Evolutionary conservation across 75 land plant species (phyloP), one percentile per base, ranked within the genome.

Genomic region (Selaginella moellendorffii): DNA sequence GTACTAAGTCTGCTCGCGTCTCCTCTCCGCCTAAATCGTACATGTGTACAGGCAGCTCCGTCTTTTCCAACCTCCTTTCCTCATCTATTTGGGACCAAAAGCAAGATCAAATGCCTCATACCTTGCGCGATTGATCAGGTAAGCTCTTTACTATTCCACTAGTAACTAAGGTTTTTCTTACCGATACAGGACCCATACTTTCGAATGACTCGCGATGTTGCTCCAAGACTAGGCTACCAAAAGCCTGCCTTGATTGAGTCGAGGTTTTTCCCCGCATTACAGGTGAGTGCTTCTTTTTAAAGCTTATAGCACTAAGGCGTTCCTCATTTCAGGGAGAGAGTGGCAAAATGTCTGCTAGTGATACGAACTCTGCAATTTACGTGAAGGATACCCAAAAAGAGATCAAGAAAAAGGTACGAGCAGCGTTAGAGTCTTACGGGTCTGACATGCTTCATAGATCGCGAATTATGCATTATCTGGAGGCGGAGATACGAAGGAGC

Each of bases 101-200:
- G 77, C 19, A 59, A 88, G 70, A 79, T 81, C 1, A 81, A 83
- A 9, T 92, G 97, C 64, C 77, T 92, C 65, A 92, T 92, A 64
- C 97, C 97, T 27, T 92, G 97, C 72, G 97, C 97, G 2, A 92
- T 92, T 75, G 96, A 92, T 68, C 97, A 92, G 96, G 97, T 90
- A 59, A 20, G 20, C 14, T 56, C 59, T 56, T 56, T 19, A 56
- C 19, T 62, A 18, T 62, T 62, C 18, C 31, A 17, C 27, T 19
- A 2, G 18, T 62, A 18, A 29, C 10, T 18, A 28, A 18, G 12
- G 5, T 18, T 26, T 62, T 28, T 36, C n/a, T 66, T 62, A 29
- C 52, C 31, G 65, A 28, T 75, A 53, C 80, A 91, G 97, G 97
- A 91, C 78, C 97, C 97, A 36, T 91, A 91, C 70, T 91, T 91